Conservation (phyloP, 1,139 yeast genomes). For the Maudiozyma humilis region DNA sequence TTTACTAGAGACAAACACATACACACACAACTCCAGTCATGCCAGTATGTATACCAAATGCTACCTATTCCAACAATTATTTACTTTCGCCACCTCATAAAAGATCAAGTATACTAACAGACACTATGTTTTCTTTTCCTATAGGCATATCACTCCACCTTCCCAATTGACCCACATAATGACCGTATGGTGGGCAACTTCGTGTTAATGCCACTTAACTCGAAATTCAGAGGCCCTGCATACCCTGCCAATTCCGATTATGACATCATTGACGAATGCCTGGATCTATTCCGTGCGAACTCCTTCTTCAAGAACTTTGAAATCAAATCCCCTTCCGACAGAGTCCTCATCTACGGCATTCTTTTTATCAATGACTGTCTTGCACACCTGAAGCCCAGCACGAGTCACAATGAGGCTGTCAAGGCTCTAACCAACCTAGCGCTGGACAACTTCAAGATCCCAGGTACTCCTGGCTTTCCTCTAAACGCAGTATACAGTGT, state of each 20-base stretch:
- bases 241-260: conserved; percentile 75
- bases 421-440: conserved; percentile 73
- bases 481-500: conserved; percentile 66
- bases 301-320: conserved; percentile 95
- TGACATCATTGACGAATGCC: conserved; percentile 83
- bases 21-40: not conserved
- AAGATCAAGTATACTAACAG: too few relatives aligned
- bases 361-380: conserved; percentile 81
- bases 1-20: too few relatives aligned
- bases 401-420: conserved; percentile 55
- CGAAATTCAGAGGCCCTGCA: conserved; percentile 85
- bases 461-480: conserved; percentile 94
- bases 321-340: conserved; percentile 90
- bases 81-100: too few relatives aligned
- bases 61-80: too few relatives aligned
- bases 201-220: conserved; percentile 72
- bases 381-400: conserved; percentile 44
- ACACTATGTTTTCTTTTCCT: not conserved
- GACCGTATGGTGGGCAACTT: conserved; percentile 53
- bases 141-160: conserved; percentile 87
- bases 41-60: not conserved
- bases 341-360: conserved; percentile 94
- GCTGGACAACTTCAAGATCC: conserved; percentile 79
- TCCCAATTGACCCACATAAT: conserved; percentile 53
- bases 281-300: conserved; percentile 90